Evolutionary conservation across 352 stramenopile species (phyloP).

Genomic region (Phytophthora pistaciae): DNA sequence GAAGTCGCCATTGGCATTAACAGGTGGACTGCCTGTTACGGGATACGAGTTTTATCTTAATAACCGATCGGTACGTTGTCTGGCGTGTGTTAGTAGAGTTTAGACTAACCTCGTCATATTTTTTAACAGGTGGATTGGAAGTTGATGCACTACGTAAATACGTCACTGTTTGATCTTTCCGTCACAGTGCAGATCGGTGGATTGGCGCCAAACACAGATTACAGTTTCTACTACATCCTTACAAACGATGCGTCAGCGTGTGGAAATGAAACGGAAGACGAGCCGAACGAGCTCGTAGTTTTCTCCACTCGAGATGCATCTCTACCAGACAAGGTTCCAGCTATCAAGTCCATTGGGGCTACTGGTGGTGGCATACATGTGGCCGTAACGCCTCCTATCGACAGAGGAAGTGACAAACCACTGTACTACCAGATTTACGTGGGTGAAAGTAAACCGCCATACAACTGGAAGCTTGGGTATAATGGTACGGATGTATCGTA

Average conservation of each 20-base stretch:
- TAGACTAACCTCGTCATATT: neutral
- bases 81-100: neutral
- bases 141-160: slow-evolving; percentile 7
- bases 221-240: slow-evolving; percentile 51
- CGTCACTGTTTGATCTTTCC: slow-evolving; percentile 11
- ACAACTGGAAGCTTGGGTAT: slow-evolving; percentile 52
- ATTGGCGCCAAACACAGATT: slow-evolving; percentile 43
- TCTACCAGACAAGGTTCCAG: slow-evolving; percentile 29
- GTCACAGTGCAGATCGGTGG: slow-evolving; percentile 60
- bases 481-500: slow-evolving; percentile 48
- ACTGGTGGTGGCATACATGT: slow-evolving; percentile 67
- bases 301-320: slow-evolving; percentile 10
- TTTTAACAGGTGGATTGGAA: slow-evolving; percentile 33
- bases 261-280: slow-evolving; percentile 1
- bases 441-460: slow-evolving; percentile 15
- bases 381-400: slow-evolving; percentile 47
- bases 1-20: no score
- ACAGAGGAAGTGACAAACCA: slow-evolving; percentile 40
- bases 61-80: slow-evolving; percentile 31
- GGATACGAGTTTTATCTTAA: slow-evolving; percentile 52
- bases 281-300: neutral
- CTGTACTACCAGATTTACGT: slow-evolving; percentile 72
- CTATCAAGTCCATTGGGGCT: slow-evolving; percentile 42
- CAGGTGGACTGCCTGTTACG: slow-evolving; percentile 44
- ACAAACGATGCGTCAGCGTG: slow-evolving; percentile 66